Base-by-base conservation (phyloP, 257 asterid genomes). In the Jasminum sambac region DNA sequence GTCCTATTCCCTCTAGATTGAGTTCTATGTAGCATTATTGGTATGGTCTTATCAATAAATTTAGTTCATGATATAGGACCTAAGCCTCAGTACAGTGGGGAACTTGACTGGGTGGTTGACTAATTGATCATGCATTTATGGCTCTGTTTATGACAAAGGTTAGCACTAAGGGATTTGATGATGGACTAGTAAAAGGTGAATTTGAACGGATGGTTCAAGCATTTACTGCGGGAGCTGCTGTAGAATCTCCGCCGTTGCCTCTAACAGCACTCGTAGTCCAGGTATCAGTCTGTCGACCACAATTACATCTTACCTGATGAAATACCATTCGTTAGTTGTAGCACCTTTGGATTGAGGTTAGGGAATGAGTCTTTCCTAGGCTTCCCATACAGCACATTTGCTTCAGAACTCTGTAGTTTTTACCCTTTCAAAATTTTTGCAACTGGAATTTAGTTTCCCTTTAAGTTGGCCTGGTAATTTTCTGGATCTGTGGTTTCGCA, bases 261-360 rank as follows among this genome's bases (percentile, higher is more conserved):
- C 72, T 89, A 69, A 84, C 98, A 25, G 75, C 87, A 74, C 76
- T 95, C 64, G 96, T 89, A 23, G 80, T 95, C 77, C 99, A 95
- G 96, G 99, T 91, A 78, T 70, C 39, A 41, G 36, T 42, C 71
- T 48, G 64, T 62, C 40, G 21, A 42, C 62, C 72, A 37, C 44
- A 37, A 25, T 68, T 55, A 36, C 59, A 39, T 39, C 11, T 16
- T 25, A 25, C 11, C 58, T 48, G 38, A 59, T 19, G n/a, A n/a
- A n/a, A n/a, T n/a, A n/a, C n/a, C n/a, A n/a, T n/a, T n/a, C n/a
- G 59, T 67, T 50, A n/a, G 62, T 23, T 43, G 23, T n/a, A n/a
- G n/a, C n/a, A n/a, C 30, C 68, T 66, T 73, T 41, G 34, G 36
- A 25, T 43, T 42, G 48, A 52, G 24, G 63, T 67, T 55, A 25